Evolutionary conservation across 2,329 filamentous ascomycete genomes (phyloP), one percentile per base, ranked within the genome.

Genomic region (Corinectria fuckeliana): DNA sequence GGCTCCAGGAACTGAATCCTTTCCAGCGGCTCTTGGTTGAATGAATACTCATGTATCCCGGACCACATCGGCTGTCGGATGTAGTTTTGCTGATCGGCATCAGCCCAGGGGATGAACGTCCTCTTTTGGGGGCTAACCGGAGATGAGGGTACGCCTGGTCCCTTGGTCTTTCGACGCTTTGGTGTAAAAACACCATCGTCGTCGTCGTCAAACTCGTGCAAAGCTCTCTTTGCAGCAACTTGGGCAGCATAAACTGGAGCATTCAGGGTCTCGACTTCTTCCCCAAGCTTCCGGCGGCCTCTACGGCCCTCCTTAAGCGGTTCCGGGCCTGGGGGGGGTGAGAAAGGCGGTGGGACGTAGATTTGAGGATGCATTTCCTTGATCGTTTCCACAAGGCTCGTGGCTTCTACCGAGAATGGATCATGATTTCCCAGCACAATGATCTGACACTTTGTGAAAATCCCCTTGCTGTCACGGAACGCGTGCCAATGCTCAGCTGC

Each of bases 231-330:
- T 9, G 73, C 69, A 11, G 75, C 71, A 47, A 72, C 56, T 61
- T 77, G 76, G 9, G 75, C 74, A n/a, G 70, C 75, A 68, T 85
- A 85, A 25, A 83, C 80, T 3, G 82, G 82, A 2, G 82, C 82
- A 50, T 78, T 76, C 25, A 85, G 68, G n/a, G 79, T 75, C 32
- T 82, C 81, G 16, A 85, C 76, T 49, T 81, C 79, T 9, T 76
- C 69, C 3, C 75, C 74, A 47, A 79, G 75, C 64, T 71, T 65
- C 55, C 78, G 72, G 52, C 78, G 73, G 44, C 76, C 74, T 9
- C 72, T 72, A 21, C 63, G 63, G 23, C 51, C 36, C 8, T 64
- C 63, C 44, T 71, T 74, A 23, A 56, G 39, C 8, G 63, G 8
- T 11, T 63, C 61, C 3, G 44, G 45, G 11, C 62, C 66, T 21